A percentile compares a stretch with the other conserved stretches of the same genome.
Evolutionary conservation across 352 stramenopile species (phyloP).

Genomic region (Globisporangium paddicum): DNA sequence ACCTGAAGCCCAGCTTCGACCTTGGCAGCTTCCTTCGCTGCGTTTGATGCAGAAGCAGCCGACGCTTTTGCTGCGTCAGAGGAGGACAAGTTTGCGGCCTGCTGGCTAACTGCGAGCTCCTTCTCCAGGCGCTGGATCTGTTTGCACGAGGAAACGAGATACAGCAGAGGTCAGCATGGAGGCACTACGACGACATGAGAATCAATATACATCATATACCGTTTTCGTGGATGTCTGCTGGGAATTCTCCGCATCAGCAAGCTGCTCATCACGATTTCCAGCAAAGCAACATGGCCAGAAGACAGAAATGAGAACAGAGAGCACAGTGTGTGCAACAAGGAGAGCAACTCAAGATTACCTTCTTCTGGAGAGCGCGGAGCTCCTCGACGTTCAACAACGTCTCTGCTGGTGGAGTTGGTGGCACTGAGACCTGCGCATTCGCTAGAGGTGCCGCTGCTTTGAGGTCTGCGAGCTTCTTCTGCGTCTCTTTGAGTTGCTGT

Average conservation of each 20-base stretch:
- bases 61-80: conserved; percentile 28
- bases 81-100: conserved; percentile 17
- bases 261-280: conserved; percentile 16
- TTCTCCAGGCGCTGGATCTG: conserved; percentile 61
- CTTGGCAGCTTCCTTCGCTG: conserved; percentile 22
- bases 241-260: conserved; percentile 26
- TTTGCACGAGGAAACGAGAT: neutral
- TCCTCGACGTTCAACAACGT: conserved; percentile 30
- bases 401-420: neutral
- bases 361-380: conserved; percentile 42
- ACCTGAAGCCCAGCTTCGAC: conserved; percentile 36
- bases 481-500: conserved; percentile 55
- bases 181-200: neutral
- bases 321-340: neutral
- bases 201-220: conserved; percentile 18
- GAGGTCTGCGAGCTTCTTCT: conserved; percentile 42
- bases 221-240: conserved; percentile 43
- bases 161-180: neutral
- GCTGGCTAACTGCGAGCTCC: conserved; percentile 35
- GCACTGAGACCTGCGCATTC: neutral
- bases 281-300: neutral
- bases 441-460: conserved; percentile 21
- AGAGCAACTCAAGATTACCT: conserved; percentile 24
- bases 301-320: neutral
- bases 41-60: conserved; percentile 5